Evolutionary conservation across 2,329 filamentous ascomycete genomes (phyloP), one percentile per base, ranked within the genome.

Genomic region (Fusarium sp.): DNA sequence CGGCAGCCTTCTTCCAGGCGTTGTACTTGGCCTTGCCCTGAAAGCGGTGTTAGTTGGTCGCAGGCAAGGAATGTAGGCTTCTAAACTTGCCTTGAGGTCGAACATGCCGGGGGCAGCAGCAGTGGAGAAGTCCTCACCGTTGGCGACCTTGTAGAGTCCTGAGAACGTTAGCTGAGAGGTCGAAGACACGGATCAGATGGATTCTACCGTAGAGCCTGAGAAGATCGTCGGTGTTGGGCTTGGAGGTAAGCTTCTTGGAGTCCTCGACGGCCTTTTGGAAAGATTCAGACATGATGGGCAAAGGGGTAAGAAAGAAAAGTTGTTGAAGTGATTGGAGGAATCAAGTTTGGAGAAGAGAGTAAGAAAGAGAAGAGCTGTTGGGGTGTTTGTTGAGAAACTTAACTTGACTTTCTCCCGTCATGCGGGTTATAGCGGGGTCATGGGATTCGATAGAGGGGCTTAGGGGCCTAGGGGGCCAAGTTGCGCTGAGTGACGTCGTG

Each of bases 11-110:
- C 84, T 94, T 85, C 94, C 94, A 98, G 62, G 92, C 90, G 78
- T 87, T 88, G 85, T 91, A 89, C 89, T 97, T 97, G 79, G 90
- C 90, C 86, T 96, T 97, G 84, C 87, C 90, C 93, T 94, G 78
- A 75, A 58, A 59, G n/a, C 28, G 38, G 12, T 32, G 58, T 78
- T 73, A 78, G 59, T 48, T 47, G 28, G 48, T 24, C 9, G 32
- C 18, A 26, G 8, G 50, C 48, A 18, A 34, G 32, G 34, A 14
- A 48, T 14, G 39, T 30, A 51, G 28, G 39, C 24, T 41, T 55
- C 17, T 57, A 42, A 54, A 61, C 74, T 75, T 77, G 90, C 91
- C 87, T 91, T 91, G 69, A 94, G 79, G 82, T 94, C 90, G 80
- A 94, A 93, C 84, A 90, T 88, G 84, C 92, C 90, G 36, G 91